phyloP scores from a whole-genome alignment of 208 protist species.

The Crithidia expoeki region DNA sequence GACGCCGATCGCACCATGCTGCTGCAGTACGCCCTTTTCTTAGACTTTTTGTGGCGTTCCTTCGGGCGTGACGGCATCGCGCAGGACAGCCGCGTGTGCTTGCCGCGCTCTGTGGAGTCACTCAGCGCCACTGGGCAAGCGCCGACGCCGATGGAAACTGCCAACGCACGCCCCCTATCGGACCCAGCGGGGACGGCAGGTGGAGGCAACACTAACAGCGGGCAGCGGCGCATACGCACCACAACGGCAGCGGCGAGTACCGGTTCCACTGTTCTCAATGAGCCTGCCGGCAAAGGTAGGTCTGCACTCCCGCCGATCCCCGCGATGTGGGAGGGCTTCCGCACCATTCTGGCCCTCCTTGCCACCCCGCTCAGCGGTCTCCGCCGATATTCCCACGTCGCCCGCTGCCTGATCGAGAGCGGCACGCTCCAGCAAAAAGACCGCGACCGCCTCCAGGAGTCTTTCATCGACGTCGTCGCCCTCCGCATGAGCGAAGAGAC shows the following conservation, averaged over 20 bases:
- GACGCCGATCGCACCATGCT: conserved; percentile 31
- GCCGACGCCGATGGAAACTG: conserved; percentile 3
- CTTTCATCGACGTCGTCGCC: conserved; percentile 56
- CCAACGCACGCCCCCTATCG: conserved; percentile 2
- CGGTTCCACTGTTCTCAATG: too few species aligned
- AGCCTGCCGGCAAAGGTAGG: background rate
- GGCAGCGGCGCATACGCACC: background rate
- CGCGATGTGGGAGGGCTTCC: conserved; percentile 66
- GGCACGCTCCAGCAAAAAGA: conserved; percentile 39
- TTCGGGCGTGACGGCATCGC: conserved; percentile 56
- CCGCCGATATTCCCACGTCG: conserved; percentile 73
- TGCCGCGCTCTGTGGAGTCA: conserved; percentile 37
- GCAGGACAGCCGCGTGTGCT: conserved; percentile 42
- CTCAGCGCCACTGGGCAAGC: background rate
- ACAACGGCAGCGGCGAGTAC: background rate
- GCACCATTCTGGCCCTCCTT: conserved; percentile 73
- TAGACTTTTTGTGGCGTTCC: conserved; percentile 61
- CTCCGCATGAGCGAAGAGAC: conserved; percentile 56
- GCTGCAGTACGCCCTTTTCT: conserved; percentile 40
- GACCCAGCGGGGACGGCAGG: background rate
- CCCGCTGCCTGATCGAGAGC: conserved; percentile 68
- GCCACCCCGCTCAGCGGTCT: conserved; percentile 67
- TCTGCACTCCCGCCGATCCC: conserved; percentile 49
- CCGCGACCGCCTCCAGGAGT: conserved; percentile 40
- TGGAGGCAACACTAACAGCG: background rate